phyloP scores from a whole-genome alignment of 2,329 filamentous ascomycete genomes.

The Sclerotinia nivalis region DNA sequence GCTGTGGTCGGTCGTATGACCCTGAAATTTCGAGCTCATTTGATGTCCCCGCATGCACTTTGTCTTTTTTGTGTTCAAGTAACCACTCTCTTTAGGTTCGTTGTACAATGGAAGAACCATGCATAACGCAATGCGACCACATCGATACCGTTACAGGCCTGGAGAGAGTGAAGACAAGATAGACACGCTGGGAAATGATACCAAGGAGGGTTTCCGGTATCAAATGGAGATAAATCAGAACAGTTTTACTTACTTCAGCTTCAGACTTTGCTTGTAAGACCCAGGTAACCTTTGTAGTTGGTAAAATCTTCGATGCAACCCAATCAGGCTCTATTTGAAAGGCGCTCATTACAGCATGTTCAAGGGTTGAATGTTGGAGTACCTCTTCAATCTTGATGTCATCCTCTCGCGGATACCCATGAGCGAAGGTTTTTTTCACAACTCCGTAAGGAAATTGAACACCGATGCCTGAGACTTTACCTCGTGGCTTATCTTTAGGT shows the following conservation, averaged over 20 bases:
- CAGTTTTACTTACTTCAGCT: constrained; percentile 48
- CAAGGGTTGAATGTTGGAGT: constrained; percentile 68
- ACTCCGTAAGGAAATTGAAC: constrained; percentile 52
- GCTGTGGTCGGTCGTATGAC: neutral
- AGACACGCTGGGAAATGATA: neutral
- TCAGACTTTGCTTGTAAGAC: constrained; percentile 57
- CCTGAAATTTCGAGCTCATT: neutral
- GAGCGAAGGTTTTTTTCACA: constrained; percentile 80
- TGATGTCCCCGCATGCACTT: neutral
- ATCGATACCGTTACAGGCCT: neutral
- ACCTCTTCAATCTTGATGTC: constrained; percentile 90
- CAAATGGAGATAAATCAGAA: neutral
- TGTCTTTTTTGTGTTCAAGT: neutral
- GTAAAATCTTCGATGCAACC: constrained; percentile 58
- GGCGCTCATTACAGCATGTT: constrained; percentile 80
- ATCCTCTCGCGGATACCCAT: constrained; percentile 61
- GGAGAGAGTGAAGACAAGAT: neutral
- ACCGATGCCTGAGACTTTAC: constrained; percentile 25
- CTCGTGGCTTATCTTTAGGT: constrained; percentile 6
- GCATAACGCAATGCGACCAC: neutral
- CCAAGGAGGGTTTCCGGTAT: neutral
- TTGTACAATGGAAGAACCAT: neutral
- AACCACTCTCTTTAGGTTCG: neutral
- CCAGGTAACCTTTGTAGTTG: constrained; percentile 62
- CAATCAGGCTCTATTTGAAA: constrained; percentile 78